These are phyloP conservation scores for Fusarium albidum DNA, from an alignment of 2,329 filamentous ascomycete genomes.

Conservation along the genomic window DNA sequence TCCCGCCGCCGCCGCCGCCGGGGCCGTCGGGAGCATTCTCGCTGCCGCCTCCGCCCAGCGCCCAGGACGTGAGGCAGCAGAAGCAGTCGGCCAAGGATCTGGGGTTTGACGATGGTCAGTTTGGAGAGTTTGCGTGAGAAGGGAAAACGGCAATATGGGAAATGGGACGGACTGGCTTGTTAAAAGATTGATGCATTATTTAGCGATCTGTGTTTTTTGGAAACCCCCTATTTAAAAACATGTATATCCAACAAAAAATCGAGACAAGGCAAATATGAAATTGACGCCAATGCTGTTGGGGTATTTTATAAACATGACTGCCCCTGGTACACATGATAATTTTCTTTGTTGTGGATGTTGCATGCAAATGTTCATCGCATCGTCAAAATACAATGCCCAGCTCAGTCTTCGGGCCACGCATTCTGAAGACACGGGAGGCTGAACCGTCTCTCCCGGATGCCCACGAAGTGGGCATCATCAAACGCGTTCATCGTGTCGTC, in stretches of 20 bases:
- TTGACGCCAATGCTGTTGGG: constrained; percentile 16
- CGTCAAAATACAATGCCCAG: background rate
- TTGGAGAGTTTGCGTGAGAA: constrained; percentile 81
- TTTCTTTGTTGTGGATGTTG: constrained; percentile 1
- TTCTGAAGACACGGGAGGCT: constrained; percentile 43
- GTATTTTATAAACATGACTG: constrained; percentile 17
- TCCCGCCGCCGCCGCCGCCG: constrained; percentile 74
- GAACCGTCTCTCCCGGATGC: constrained; percentile 31
- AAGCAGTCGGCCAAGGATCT: constrained; percentile 68
- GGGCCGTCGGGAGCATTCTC: constrained; percentile 56
- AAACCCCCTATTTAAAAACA: constrained; percentile 15
- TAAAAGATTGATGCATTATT: constrained; percentile 26
- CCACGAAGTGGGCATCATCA: constrained; percentile 2
- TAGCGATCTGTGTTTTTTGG: constrained; percentile 22
- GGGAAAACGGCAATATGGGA: no score
- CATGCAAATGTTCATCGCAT: background rate
- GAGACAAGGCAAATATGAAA: background rate
- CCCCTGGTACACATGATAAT: background rate
- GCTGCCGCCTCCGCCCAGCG: constrained; percentile 73
- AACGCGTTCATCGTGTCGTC: constrained; percentile 1
- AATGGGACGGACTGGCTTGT: background rate
- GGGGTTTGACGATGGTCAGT: constrained; percentile 88
- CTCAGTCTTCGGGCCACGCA: constrained; percentile 34
- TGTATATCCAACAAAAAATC: constrained; percentile 18
- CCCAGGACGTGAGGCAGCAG: constrained; percentile 65